A percentile compares a stretch with the other conserved stretches of the same genome.
Conservation (phyloP, 495 filamentous ascomycete genomes). For the Pseudoneurospora amorphoporcata region DNA sequence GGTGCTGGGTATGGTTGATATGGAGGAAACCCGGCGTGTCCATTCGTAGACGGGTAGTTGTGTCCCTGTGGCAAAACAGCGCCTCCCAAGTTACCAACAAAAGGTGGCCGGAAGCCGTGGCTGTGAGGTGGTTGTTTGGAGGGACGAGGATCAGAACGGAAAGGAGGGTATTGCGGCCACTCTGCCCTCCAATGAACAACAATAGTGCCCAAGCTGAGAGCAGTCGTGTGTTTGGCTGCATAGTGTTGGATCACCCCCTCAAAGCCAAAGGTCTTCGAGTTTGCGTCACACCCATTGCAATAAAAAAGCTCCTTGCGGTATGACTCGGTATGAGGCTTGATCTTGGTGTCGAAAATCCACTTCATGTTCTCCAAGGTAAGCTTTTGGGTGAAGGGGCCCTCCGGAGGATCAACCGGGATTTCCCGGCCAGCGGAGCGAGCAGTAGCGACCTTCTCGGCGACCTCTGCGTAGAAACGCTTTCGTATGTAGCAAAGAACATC, state of each 20-base stretch:
- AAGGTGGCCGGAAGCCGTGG: neutral
- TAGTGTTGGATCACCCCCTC: slow-evolving; percentile 73
- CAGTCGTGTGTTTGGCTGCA: slow-evolving; percentile 64
- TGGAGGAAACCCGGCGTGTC: slow-evolving; percentile 10
- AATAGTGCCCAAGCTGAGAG: slow-evolving; percentile 54
- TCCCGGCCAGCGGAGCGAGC: slow-evolving; percentile 32
- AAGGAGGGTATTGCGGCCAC: slow-evolving; percentile 67
- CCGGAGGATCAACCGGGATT: slow-evolving; percentile 33
- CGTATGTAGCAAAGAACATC: slow-evolving; percentile 55
- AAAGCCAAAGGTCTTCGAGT: slow-evolving; percentile 56
- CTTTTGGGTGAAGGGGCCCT: slow-evolving; percentile 45
- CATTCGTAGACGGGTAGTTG: slow-evolving; percentile 23
- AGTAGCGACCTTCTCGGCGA: slow-evolving; percentile 38
- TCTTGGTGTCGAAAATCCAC: slow-evolving; percentile 67
- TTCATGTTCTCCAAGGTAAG: slow-evolving; percentile 77
- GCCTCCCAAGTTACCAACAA: neutral
- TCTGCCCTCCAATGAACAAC: slow-evolving; percentile 69
- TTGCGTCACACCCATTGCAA: slow-evolving; percentile 56
- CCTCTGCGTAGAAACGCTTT: slow-evolving; percentile 48
- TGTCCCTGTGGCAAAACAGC: slow-evolving; percentile 15
- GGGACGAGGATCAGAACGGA: slow-evolving; percentile 44
- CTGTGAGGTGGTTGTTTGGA: slow-evolving; percentile 15
- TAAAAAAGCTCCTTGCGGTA: slow-evolving; percentile 61
- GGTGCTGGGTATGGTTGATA: slow-evolving; percentile 31
- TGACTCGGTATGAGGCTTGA: slow-evolving; percentile 53